Evolutionary conservation across 1,284 basidiomycete genomes (phyloP), one percentile per base, ranked within the genome.

Genomic region (Anthracocystis panici-leucophaei): DNA sequence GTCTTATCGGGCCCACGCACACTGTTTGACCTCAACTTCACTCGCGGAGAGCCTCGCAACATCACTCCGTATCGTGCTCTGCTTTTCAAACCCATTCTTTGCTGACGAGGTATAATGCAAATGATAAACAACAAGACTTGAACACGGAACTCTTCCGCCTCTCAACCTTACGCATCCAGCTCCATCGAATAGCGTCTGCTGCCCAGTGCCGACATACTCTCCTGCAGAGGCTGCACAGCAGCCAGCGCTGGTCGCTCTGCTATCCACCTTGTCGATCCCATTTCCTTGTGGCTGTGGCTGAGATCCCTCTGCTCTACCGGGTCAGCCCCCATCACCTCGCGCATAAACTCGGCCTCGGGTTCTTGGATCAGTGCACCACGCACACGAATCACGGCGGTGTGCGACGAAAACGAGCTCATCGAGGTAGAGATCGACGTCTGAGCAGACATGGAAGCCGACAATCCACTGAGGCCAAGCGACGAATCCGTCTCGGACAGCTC

Each of bases 341-440:
- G 51, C 62, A 84, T 65, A 42, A 84, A 84, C 14, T 78, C 76
- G 20, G 72, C 61, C 44, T 81, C 79, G 3, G 75, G 67, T 58
- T 84, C 82, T 44, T 83, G 80, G 42, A 84, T 82, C 62, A 84
- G 61, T 3, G 82, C 77, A 20, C 82, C 82, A 14, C 82, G 77
- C 18, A 84, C 65, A 14, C 72, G 55, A 12, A 83, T 68, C 35
- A 77, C 77, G 11, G 58, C 59, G 12, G 33, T 12, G 12, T 41
- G 33, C 20, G 60, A 53, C 5, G 46, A 44, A n/a, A 61, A 54
- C 25, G 62, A 73, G 56, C 65, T 70, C 33, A 69, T 57, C 48
- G 59, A 69, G 3, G 71, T 61, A 35, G 71, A 68, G 31, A 64
- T 65, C 18, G 65, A 62, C 20, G 61, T 61, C 2, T 49, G 59